Evolutionary conservation across 1,139 yeast genomes (phyloP), one percentile per base, ranked within the genome.

Genomic region (Kluyveromyces sp.): DNA sequence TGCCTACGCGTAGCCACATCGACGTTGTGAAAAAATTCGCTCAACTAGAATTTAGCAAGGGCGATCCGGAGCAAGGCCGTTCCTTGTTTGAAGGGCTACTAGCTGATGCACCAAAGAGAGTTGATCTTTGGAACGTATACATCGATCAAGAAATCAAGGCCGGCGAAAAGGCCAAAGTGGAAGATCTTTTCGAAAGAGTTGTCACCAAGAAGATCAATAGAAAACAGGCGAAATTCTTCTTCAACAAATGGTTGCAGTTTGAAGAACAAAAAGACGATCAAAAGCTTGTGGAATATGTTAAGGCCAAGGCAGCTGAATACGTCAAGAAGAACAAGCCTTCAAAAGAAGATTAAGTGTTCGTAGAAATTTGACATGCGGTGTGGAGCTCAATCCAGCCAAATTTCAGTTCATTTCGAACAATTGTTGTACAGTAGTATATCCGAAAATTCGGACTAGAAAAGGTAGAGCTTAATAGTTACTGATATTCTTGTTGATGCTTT

Each of bases 141-240:
- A 76, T 89, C 52, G 98, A 92, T 64, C 95, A 86, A 66, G 97
- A 92, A 66, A 80, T 85, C 61, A 85, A 84, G 64, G 46, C 58
- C 17, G 74, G 73, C 44, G 78, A 78, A 41, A 78, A 77, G 63
- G 70, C 71, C 52, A 79, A 79, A 62, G 82, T 80, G 33, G 92
- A 82, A 59, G 82, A 76, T 25, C 70, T 92, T 49, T 89, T 88
- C 58, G 96, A 88, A 65, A 78, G 97, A 61, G 87, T 83, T 4
- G 63, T 77, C 45, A 57, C 69, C 28, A 78, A 75, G 64, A 86
- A 84, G 65, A 66, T 89, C 47, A 74, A 84, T n/a, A 77, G 83
- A 65, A 92, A 89, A 64, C 96, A 88, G 67, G 96, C 96, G 55
- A 88, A 86, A 67, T 87, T 86, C 70, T 86, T 92, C 75, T 89